Conservation (phyloP, 2,329 filamentous ascomycete species). For the Aspergillus sp. region DNA sequence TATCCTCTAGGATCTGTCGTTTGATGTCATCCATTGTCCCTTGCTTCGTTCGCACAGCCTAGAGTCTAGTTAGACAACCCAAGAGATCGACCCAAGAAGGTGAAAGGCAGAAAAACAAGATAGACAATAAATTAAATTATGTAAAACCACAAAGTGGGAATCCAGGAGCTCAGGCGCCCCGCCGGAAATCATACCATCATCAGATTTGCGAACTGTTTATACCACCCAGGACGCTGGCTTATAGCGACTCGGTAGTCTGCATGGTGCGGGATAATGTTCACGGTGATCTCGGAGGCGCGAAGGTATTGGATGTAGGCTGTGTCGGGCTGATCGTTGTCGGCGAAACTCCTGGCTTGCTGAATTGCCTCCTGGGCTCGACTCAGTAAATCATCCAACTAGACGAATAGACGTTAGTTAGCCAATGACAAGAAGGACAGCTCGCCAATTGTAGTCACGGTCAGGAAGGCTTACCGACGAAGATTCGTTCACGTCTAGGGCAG, state of each 20-base stretch:
- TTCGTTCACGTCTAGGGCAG: conserved; percentile 33
- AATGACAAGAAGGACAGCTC: background rate
- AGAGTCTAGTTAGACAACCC: conserved; percentile 10
- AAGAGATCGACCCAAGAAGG: background rate
- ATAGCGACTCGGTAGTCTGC: conserved; percentile 69
- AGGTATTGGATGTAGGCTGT: conserved; percentile 81
- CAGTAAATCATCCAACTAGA: conserved; percentile 36
- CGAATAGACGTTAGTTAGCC: conserved; percentile 15
- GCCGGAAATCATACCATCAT: conserved; percentile 39
- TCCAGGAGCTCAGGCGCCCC: background rate
- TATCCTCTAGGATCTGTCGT: conserved; percentile 40
- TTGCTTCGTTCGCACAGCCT: conserved; percentile 43
- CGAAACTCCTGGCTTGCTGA: conserved; percentile 30
- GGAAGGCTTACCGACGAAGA: conserved; percentile 29
- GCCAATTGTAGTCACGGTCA: background rate
- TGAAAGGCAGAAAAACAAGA: background rate
- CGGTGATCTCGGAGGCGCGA: conserved; percentile 73
- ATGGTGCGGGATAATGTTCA: conserved; percentile 74
- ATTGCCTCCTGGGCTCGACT: conserved; percentile 38
- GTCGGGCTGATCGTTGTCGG: conserved; percentile 54
- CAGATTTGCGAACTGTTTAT: conserved; percentile 52
- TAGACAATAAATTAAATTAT: background rate
- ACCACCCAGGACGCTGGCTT: conserved; percentile 50
- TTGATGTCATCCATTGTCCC: conserved; percentile 44
- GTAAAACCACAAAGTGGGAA: background rate